phyloP scores from a whole-genome alignment of 192 early-diverging fungal genomes.

The Oehlia diaphana region DNA sequence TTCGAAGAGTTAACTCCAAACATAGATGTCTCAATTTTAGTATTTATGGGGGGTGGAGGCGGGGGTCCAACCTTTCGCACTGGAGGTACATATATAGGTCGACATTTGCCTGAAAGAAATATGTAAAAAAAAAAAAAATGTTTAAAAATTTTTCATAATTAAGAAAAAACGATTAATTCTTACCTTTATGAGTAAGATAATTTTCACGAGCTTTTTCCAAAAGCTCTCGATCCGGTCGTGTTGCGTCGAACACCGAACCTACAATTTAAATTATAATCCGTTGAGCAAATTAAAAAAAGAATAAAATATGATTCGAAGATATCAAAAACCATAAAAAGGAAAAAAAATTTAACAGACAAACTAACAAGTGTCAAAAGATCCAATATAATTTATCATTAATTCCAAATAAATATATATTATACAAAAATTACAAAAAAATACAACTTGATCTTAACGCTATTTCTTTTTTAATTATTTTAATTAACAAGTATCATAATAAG shows the following conservation, averaged over 20 bases:
- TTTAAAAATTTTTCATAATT: neutral
- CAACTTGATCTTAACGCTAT: neutral
- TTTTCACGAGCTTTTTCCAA: slow-evolving; percentile 12
- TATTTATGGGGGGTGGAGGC: neutral
- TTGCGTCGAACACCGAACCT: neutral
- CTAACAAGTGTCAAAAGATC: neutral
- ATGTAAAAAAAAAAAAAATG: neutral
- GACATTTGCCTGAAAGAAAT: neutral
- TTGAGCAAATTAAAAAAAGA: neutral
- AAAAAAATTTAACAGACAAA: neutral
- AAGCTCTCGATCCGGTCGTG: neutral
- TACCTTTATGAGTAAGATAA: slow-evolving; percentile 11
- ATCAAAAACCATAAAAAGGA: neutral
- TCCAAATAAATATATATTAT: neutral
- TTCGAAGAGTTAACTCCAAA: neutral
- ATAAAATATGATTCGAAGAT: neutral
- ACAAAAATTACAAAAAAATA: neutral
- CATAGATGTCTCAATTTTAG: neutral
- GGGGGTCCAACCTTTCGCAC: neutral
- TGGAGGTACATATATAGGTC: neutral
- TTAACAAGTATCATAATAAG: slow-evolving; percentile 3
- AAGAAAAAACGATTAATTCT: neutral
- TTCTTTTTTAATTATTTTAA: neutral
- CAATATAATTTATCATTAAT: neutral
- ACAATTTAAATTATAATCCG: neutral